Evolutionary conservation across 1,139 yeast species (phyloP).

Genomic region (Chernovozyma sophiae-reginae): DNA sequence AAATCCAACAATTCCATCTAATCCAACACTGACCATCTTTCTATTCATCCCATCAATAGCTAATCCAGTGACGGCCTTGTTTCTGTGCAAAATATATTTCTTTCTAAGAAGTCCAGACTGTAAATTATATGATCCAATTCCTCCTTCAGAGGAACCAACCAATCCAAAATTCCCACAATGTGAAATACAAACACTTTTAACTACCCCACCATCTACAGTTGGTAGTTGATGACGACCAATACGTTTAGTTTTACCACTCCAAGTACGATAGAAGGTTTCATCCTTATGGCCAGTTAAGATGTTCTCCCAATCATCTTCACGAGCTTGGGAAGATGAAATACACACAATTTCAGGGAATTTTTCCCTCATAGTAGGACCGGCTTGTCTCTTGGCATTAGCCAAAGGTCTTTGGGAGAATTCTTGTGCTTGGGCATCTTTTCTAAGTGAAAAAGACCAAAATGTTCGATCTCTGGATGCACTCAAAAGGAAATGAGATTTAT

Average conservation of each 20-base stretch:
- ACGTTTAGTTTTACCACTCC: conserved; percentile 82
- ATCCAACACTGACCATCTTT: conserved; percentile 79
- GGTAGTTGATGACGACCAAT: conserved; percentile 69
- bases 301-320: conserved; percentile 94
- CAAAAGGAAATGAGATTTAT: conserved; percentile 75
- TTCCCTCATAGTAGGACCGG: conserved; percentile 54
- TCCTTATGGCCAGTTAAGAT: conserved; percentile 88
- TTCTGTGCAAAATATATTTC: conserved; percentile 59
- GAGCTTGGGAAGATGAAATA: conserved; percentile 70
- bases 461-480: conserved; percentile 87
- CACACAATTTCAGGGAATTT: conserved; percentile 76
- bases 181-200: conserved; percentile 75
- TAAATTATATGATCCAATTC: conserved; percentile 83
- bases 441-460: conserved; percentile 85
- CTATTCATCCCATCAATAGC: conserved; percentile 88
- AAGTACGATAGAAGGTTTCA: conserved; percentile 80
- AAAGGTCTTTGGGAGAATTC: conserved; percentile 80
- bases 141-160: conserved; percentile 88
- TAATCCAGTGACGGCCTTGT: conserved; percentile 78
- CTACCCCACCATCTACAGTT: conserved; percentile 78
- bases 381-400: conserved; percentile 49
- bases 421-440: conserved; percentile 96
- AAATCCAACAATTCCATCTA: conserved; percentile 87
- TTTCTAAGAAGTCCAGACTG: conserved; percentile 84
- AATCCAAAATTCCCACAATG: conserved; percentile 95